A percentile compares a stretch with the other conserved stretches of the same genome.
Evolutionary conservation across 768 basidiomycete species (phyloP).

Genomic region (Lentinula sp.): DNA sequence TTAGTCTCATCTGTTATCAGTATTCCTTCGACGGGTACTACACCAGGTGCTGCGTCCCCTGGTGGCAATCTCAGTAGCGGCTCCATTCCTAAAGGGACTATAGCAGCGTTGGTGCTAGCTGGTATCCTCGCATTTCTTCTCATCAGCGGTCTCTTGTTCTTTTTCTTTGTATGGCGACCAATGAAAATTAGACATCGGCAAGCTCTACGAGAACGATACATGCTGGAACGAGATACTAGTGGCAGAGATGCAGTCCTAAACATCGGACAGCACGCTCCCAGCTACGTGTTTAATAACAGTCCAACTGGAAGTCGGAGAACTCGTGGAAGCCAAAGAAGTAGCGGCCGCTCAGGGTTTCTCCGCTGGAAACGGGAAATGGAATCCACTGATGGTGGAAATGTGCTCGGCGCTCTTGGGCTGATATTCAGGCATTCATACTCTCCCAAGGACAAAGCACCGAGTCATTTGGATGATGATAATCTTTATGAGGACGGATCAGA

Average conservation of each 20-base stretch:
- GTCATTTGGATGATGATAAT: slow-evolving; percentile 14
- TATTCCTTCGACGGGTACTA: slow-evolving; percentile 10
- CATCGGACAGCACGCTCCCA: slow-evolving; percentile 8
- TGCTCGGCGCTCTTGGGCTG: slow-evolving; percentile 26
- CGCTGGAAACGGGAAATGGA: slow-evolving; percentile 41
- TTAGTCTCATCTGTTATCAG: neutral
- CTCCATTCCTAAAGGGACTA: slow-evolving; percentile 43
- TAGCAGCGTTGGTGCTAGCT: slow-evolving; percentile 61
- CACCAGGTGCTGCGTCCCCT: slow-evolving; percentile 11
- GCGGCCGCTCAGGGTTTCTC: slow-evolving; percentile 30
- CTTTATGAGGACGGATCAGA: slow-evolving; percentile 20
- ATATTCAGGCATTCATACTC: slow-evolving; percentile 35
- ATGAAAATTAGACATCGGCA: slow-evolving; percentile 26
- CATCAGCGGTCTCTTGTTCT: slow-evolving; percentile 32
- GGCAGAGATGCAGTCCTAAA: slow-evolving; percentile 16
- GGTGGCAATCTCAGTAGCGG: slow-evolving; percentile 4
- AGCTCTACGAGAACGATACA: slow-evolving; percentile 4
- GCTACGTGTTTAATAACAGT: neutral
- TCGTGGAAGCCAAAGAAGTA: slow-evolving; percentile 12
- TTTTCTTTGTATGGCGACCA: slow-evolving; percentile 42
- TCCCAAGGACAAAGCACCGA: slow-evolving; percentile 16
- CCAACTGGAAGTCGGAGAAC: neutral
- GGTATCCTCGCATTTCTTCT: slow-evolving; percentile 46
- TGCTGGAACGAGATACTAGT: slow-evolving; percentile 7
- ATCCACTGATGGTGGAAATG: slow-evolving; percentile 22